A percentile compares a stretch with the other conserved stretches of the same genome.
phyloP scores from a whole-genome alignment of 148 eudicot species.

The Cornus suecica region DNA sequence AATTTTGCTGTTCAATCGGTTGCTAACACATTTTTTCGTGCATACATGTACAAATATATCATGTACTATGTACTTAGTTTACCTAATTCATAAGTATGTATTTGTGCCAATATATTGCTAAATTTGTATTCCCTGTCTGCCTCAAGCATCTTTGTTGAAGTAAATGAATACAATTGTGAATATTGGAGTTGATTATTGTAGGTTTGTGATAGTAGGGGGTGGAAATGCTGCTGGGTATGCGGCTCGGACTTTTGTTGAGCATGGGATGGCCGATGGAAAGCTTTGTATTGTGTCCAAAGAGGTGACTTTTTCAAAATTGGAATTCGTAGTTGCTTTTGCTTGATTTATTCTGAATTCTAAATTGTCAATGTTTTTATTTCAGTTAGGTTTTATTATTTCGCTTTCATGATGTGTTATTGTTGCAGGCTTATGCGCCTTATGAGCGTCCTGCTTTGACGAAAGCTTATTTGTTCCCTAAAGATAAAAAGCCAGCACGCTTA shows the following conservation, averaged over 20 bases:
- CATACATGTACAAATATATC: too few species aligned
- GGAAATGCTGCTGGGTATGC: slow-evolving; percentile 99
- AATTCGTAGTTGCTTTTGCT: background rate
- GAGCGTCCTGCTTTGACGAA: slow-evolving; percentile 98
- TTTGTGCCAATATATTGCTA: too few species aligned
- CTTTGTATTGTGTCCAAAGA: slow-evolving; percentile 94
- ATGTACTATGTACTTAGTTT: too few species aligned
- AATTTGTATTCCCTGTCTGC: too few species aligned
- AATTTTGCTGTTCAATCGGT: too few species aligned
- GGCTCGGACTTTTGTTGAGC: slow-evolving; percentile 80
- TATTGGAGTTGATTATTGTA: slow-evolving; percentile 22
- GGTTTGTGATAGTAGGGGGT: slow-evolving; percentile 95
- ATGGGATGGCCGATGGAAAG: slow-evolving; percentile 90
- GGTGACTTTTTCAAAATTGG: slow-evolving; percentile 32
- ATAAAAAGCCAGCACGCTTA: slow-evolving; percentile 94
- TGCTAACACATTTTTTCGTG: too few species aligned
- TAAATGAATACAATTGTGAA: background rate
- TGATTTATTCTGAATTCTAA: background rate
- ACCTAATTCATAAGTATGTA: too few species aligned
- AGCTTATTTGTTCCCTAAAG: slow-evolving; percentile 80
- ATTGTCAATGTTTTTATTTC: background rate
- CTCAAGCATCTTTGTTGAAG: too few species aligned
- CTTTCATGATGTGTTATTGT: background rate
- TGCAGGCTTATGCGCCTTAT: slow-evolving; percentile 90
- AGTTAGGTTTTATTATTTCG: background rate